Evolutionary conservation across 1,139 yeast species (phyloP), one percentile per base, ranked within the genome.

Genomic region (Hemisphaericaspora xylofermentans): DNA sequence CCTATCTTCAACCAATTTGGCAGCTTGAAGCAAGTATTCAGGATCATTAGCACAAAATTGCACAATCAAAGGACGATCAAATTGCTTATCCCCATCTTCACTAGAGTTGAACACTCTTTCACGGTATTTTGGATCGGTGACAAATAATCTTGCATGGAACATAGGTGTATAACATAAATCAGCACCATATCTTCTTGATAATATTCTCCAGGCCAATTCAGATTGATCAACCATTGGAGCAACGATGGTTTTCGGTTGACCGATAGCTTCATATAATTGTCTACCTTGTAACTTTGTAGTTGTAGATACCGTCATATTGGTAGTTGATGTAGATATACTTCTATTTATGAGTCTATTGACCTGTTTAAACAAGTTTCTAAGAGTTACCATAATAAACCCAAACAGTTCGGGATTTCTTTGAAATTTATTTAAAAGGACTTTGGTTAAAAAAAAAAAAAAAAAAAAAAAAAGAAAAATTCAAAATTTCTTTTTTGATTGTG

Each of bases 151-250:
- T 4, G 98, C 96, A 62, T 94, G 98, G 51, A 85, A 78, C 99
- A 94, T 94, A 2, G 99, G 98, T 0, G 98, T 88, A 56, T 91
- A 94, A 55, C 97, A 88, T 32, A 94, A 68, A 4, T 91, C 88
- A 0, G 98, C 98, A 1, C 98, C 99, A 57, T 91, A 84, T 48
- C 78, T 73, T 45, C 98, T 74, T 2, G 96, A 87, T 15, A 94
- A 66, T 14, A 88, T 76, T 52, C 99, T 76, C 98, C 98, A 94
- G 1, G 96, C 98, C 24, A 93, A 73, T 56, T 94, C 98, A 2
- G 93, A 82, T 52, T 89, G 98, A 61, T 94, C 98, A 10, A 94
- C 99, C 98, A 94, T 93, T 1, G 99, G 99, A 1, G 98, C 98
- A 19, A 94, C 95, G 14, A 94, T 82, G 47, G 87, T 87, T 41